Percentiles rank a stretch among this genome's conserved stretches.
Evolutionary conservation across 768 basidiomycete species (phyloP).

Genomic region (Suillus placidus): DNA sequence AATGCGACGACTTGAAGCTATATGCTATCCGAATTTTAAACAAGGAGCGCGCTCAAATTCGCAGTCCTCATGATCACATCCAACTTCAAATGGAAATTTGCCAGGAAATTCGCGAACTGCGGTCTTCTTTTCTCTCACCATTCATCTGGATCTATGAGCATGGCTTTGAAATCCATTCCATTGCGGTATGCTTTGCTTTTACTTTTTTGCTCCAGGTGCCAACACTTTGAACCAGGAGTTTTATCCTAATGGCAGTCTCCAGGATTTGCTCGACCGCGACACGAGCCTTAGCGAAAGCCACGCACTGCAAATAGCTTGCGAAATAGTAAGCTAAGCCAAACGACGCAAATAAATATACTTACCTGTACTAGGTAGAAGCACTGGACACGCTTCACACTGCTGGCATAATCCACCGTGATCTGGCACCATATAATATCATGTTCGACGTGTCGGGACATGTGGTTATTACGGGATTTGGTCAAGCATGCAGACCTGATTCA

Average conservation of each 20-base stretch:
- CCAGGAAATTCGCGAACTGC: conserved; percentile 37
- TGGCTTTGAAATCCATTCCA: conserved; percentile 40
- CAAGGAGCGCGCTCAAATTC: conserved; percentile 14
- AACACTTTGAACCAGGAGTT: conserved; percentile 34
- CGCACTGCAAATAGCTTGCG: conserved; percentile 47
- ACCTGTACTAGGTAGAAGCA: conserved; percentile 36
- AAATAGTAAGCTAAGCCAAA: conserved; percentile 43
- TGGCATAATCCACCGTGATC: conserved; percentile 49
- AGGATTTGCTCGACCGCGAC: conserved; percentile 33
- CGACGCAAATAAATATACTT: background rate
- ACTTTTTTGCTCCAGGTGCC: conserved; percentile 11
- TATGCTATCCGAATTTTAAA: conserved; percentile 35
- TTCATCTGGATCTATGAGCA: conserved; percentile 46
- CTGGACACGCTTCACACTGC: conserved; percentile 46
- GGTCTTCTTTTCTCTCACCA: conserved; percentile 41
- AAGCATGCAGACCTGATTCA: conserved; percentile 32
- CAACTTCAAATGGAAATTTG: conserved; percentile 38
- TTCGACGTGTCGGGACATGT: conserved; percentile 50
- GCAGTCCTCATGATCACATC: conserved; percentile 19
- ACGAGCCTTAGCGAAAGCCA: conserved; percentile 40
- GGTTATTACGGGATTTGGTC: conserved; percentile 46
- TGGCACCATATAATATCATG: conserved; percentile 48
- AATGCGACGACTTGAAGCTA: conserved; percentile 33
- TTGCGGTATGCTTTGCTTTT: conserved; percentile 37
- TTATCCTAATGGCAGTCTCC: conserved; percentile 35